A percentile compares a stretch with the other conserved stretches of the same genome.
Conservation (phyloP, 2,329 filamentous ascomycete species). For the Phaeomoniella chlamydospora region DNA sequence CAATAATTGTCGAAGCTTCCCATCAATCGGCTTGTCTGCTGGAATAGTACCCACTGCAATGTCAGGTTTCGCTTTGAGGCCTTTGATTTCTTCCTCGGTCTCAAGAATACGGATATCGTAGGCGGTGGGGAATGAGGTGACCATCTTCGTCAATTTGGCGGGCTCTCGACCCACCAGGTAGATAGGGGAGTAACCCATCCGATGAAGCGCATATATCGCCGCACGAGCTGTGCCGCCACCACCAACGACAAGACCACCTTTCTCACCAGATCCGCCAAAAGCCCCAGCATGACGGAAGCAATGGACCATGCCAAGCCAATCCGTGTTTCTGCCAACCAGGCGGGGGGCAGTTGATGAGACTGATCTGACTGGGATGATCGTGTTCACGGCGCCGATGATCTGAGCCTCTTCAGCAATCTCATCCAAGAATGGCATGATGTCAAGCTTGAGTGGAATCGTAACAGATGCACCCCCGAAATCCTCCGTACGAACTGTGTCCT, state of each 20-base stretch:
- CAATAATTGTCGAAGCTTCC: constrained; percentile 51
- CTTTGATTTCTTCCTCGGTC: constrained; percentile 32
- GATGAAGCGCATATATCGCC: constrained; percentile 74
- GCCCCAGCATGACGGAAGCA: constrained; percentile 59
- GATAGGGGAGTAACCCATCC: constrained; percentile 71
- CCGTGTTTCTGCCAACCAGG: constrained; percentile 81
- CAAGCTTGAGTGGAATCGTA: constrained; percentile 87
- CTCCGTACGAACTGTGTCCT: constrained; percentile 49
- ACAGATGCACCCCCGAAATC: constrained; percentile 89
- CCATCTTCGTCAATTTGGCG: constrained; percentile 52
- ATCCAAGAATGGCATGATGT: constrained; percentile 71
- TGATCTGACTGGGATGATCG: constrained; percentile 51
- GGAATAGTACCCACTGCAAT: constrained; percentile 87
- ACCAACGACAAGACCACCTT: constrained; percentile 68
- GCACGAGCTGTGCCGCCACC: constrained; percentile 86
- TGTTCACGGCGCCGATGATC: constrained; percentile 87
- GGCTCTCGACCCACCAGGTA: constrained; percentile 71
- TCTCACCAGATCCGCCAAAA: constrained; percentile 19
- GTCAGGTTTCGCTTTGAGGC: constrained; percentile 39
- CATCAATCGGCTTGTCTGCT: constrained; percentile 70
- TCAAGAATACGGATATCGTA: constrained; percentile 58
- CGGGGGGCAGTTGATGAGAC: constrained; percentile 24
- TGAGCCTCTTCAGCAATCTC: constrained; percentile 64
- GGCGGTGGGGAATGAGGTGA: constrained; percentile 54
- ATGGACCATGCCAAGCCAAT: constrained; percentile 84